phyloP scores from a whole-genome alignment of 495 filamentous ascomycete genomes.

The Podospora pseudopauciseta region DNA sequence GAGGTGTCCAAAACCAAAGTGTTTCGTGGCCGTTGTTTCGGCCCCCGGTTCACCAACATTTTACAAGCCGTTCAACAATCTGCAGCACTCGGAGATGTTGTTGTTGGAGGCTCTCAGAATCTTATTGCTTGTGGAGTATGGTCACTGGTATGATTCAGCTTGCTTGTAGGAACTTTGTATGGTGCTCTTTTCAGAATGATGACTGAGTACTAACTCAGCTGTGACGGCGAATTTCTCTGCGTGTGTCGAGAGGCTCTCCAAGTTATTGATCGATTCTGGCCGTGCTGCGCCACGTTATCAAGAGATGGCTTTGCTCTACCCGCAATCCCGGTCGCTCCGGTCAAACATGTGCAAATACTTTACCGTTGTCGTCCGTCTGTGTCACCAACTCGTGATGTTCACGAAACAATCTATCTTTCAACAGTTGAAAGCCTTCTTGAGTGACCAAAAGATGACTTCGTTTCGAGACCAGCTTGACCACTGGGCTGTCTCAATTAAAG shows the following conservation, averaged over 20 bases:
- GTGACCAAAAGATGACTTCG: slow-evolving; percentile 30
- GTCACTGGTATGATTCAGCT: slow-evolving; percentile 40
- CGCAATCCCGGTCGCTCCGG: slow-evolving; percentile 38
- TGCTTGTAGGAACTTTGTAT: slow-evolving; percentile 32
- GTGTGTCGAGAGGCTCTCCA: slow-evolving; percentile 41
- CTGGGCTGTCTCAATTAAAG: slow-evolving; percentile 40
- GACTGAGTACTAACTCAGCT: slow-evolving; percentile 24
- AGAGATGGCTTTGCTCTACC: slow-evolving; percentile 41
- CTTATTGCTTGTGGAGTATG: slow-evolving; percentile 46
- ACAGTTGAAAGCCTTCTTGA: slow-evolving; percentile 32
- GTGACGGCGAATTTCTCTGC: slow-evolving; percentile 28
- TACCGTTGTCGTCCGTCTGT: slow-evolving; percentile 41
- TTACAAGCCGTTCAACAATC: slow-evolving; percentile 44
- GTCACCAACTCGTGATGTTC: slow-evolving; percentile 36
- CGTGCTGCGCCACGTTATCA: slow-evolving; percentile 42
- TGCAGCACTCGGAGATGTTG: slow-evolving; percentile 41
- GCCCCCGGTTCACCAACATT: too few relatives aligned
- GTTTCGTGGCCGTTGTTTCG: too few relatives aligned
- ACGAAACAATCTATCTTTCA: slow-evolving; percentile 36
- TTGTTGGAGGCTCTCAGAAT: slow-evolving; percentile 45
- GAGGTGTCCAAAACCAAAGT: too few relatives aligned
- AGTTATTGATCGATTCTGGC: slow-evolving; percentile 41
- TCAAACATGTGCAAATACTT: slow-evolving; percentile 43
- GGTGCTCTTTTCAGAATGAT: slow-evolving; percentile 13
- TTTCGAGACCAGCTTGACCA: slow-evolving; percentile 36